Evolutionary conservation across 441 rosid genomes (phyloP).

Genomic region (Pelargonium australe): DNA sequence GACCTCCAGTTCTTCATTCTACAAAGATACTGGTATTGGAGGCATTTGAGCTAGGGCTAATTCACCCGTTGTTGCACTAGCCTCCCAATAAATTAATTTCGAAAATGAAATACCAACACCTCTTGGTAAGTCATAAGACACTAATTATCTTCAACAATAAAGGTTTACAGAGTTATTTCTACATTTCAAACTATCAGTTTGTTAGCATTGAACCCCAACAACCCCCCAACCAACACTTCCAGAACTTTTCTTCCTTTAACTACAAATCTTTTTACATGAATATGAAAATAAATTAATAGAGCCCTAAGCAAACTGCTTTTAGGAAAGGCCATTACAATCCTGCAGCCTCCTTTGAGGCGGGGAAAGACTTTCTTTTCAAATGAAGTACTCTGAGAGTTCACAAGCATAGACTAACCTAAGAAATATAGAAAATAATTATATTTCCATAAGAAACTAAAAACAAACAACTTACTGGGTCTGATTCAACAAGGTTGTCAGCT

Average conservation of each 20-base stretch:
- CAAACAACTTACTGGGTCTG: slow-evolving; percentile 67
- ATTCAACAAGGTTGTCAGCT: slow-evolving; percentile 56
- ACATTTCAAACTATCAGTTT: not conserved
- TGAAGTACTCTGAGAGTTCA: not conserved
- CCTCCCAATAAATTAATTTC: not conserved
- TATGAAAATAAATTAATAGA: not conserved
- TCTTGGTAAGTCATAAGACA: not conserved
- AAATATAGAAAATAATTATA: not conserved
- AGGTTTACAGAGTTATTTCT: not conserved
- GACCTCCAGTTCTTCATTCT: slow-evolving; percentile 1
- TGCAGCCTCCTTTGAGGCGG: too few relatives aligned
- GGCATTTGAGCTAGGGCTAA: not conserved
- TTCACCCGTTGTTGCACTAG: not conserved
- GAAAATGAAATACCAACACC: not conserved
- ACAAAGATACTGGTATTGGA: not conserved
- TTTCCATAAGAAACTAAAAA: not conserved
- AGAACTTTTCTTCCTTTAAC: not conserved
- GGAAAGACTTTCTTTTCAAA: too few relatives aligned
- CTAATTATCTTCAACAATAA: slow-evolving; percentile 2
- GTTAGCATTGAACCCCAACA: not conserved
- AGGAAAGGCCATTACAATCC: not conserved
- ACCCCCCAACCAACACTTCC: not conserved
- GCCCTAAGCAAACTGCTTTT: not conserved
- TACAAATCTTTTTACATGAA: not conserved
- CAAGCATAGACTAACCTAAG: not conserved